Conservation (phyloP, 2,329 filamentous ascomycete genomes). For the Curvularia sp. region DNA sequence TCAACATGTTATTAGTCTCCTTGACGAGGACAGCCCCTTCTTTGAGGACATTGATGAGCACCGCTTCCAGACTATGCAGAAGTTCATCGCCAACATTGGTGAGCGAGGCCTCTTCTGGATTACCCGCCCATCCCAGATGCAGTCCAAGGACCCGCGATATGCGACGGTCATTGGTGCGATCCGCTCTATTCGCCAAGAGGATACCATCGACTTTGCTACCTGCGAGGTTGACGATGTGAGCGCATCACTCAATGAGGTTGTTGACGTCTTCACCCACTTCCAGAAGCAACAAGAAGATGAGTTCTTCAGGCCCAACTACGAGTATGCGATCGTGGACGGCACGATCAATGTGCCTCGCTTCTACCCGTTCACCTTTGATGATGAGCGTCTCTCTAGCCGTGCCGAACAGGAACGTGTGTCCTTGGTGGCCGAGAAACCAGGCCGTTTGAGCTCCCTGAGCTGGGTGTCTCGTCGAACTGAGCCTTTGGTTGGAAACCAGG, state of each 20-base stretch:
- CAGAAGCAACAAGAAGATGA: neutral
- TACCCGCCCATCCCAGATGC: constrained; percentile 29
- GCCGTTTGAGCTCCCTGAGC: neutral
- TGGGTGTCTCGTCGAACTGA: neutral
- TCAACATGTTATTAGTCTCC: constrained; percentile 19
- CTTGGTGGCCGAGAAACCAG: neutral
- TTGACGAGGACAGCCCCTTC: constrained; percentile 34
- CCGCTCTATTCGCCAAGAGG: constrained; percentile 41
- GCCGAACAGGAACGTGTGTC: neutral
- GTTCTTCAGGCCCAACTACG: constrained; percentile 28
- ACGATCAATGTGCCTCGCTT: constrained; percentile 31
- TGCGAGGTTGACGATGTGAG: constrained; percentile 24
- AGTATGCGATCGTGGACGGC: constrained; percentile 37
- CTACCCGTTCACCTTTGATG: constrained; percentile 15
- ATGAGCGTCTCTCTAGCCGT: neutral
- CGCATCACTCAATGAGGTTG: neutral
- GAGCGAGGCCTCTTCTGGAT: constrained; percentile 37
- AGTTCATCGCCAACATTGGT: constrained; percentile 20
- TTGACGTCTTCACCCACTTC: constrained; percentile 18
- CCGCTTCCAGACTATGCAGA: neutral
- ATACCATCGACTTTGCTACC: constrained; percentile 36
- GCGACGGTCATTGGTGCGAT: constrained; percentile 38
- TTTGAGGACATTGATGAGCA: constrained; percentile 32
- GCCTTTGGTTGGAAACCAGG: constrained; percentile 13
- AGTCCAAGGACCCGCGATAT: constrained; percentile 40